A percentile compares a stretch with the other conserved stretches of the same genome.
These are phyloP conservation scores for Chlamydomonas schloesseri DNA, from an alignment of 139 green algal genomes.

Conservation along the genomic window DNA sequence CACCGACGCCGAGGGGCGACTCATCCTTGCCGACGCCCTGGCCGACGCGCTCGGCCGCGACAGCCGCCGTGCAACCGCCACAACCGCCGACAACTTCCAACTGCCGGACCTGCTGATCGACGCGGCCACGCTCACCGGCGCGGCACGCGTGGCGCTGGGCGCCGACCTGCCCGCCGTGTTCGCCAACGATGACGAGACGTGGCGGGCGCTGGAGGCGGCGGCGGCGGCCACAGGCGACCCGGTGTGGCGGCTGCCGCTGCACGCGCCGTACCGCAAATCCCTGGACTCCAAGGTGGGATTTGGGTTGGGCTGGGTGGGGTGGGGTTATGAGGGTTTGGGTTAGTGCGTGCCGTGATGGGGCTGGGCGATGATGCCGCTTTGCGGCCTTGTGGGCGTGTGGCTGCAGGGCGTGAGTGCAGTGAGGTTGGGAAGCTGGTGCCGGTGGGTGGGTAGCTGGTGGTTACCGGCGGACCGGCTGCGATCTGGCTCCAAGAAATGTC, in stretches of 20 bases:
- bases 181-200: conserved; percentile 58
- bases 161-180: conserved; percentile 76
- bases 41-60: conserved; percentile 14
- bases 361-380: too few relatives aligned
- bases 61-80: too few relatives aligned
- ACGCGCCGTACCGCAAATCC: conserved; percentile 54
- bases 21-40: conserved; percentile 77
- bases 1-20: conserved; percentile 65
- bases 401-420: too few relatives aligned
- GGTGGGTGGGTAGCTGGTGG: too few relatives aligned
- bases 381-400: too few relatives aligned
- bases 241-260: conserved; percentile 79
- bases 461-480: too few relatives aligned
- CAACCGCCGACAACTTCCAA: conserved; percentile 1
- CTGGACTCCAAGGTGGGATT: conserved; percentile 70
- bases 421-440: too few relatives aligned
- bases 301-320: too few relatives aligned
- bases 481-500: too few relatives aligned
- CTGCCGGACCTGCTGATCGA: conserved; percentile 77
- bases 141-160: conserved; percentile 74
- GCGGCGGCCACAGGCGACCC: conserved; percentile 59
- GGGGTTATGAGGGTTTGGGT: too few relatives aligned
- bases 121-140: conserved; percentile 79
- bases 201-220: conserved; percentile 54
- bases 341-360: too few relatives aligned